Conservation (phyloP, 306 rosid species). For the Rosa persica region DNA sequence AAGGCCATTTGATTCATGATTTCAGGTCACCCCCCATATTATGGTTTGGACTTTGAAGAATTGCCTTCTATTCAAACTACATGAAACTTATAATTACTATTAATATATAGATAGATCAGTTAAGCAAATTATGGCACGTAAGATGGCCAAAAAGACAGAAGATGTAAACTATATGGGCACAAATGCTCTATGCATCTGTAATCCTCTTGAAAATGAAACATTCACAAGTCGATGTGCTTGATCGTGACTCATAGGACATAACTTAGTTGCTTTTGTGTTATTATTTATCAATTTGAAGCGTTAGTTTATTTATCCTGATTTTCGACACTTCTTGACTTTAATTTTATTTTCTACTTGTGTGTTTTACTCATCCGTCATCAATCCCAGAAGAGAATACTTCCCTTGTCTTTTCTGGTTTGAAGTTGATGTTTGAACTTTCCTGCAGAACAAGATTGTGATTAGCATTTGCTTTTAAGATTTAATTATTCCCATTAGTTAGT, state of each 20-base stretch:
- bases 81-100: not conserved
- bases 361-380: not conserved
- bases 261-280: not conserved
- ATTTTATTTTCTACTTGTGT: not conserved
- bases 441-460: not conserved
- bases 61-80: conserved; percentile 37
- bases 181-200: not conserved
- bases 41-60: conserved; percentile 32
- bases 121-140: conserved; percentile 9
- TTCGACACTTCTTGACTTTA: not conserved
- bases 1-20: not conserved
- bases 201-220: conserved; percentile 9
- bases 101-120: not conserved
- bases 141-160: conserved; percentile 5
- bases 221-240: not conserved
- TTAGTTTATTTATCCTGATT: not conserved
- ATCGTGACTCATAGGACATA: not conserved
- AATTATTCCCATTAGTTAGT: not conserved
- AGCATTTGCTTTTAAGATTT: not conserved
- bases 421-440: not conserved
- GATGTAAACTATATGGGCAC: not conserved
- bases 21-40: conserved; percentile 25
- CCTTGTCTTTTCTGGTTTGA: not conserved
- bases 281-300: not conserved
- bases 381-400: not conserved